Evolutionary conservation across 176 grass and related monocot species (phyloP).

Genomic region (Calamus simplicifolius): DNA sequence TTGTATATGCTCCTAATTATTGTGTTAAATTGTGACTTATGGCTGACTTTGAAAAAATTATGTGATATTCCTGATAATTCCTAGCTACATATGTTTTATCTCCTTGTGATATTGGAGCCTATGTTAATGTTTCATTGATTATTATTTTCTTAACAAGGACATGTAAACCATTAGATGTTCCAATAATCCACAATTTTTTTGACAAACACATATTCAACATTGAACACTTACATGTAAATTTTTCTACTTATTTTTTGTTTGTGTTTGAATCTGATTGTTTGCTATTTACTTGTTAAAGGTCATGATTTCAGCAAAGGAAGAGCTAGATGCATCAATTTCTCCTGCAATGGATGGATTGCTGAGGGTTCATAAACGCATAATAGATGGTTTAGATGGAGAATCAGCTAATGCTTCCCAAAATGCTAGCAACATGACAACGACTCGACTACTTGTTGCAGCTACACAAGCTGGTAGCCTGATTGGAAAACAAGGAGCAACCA

Average conservation of each 20-base stretch:
- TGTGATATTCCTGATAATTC: too few relatives aligned
- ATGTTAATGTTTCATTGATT: too few relatives aligned
- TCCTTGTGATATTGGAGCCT: too few relatives aligned
- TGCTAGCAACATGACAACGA: conserved; percentile 32
- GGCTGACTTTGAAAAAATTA: too few relatives aligned
- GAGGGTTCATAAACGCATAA: conserved; percentile 85
- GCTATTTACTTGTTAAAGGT: conserved; percentile 46
- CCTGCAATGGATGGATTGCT: conserved; percentile 90
- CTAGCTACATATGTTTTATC: too few relatives aligned
- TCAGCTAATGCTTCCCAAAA: conserved; percentile 45
- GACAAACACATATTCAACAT: too few relatives aligned
- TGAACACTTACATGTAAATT: too few relatives aligned
- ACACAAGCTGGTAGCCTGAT: conserved; percentile 94
- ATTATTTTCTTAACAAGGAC: too few relatives aligned
- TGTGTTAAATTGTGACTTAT: too few relatives aligned
- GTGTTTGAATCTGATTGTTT: conserved; percentile 1
- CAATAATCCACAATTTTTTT: too few relatives aligned
- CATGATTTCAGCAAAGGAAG: conserved; percentile 96
- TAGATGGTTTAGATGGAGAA: conserved; percentile 81
- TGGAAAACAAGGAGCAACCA: conserved; percentile 91
- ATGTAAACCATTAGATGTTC: too few relatives aligned
- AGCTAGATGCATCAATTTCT: conserved; percentile 56
- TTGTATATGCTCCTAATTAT: too few relatives aligned
- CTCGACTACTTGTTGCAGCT: conserved; percentile 74
- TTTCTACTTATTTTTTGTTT: not conserved